Evolutionary conservation across 139 green algal genomes (phyloP), one percentile per base, ranked within the genome.

Genomic region (Chlorella sp.): DNA sequence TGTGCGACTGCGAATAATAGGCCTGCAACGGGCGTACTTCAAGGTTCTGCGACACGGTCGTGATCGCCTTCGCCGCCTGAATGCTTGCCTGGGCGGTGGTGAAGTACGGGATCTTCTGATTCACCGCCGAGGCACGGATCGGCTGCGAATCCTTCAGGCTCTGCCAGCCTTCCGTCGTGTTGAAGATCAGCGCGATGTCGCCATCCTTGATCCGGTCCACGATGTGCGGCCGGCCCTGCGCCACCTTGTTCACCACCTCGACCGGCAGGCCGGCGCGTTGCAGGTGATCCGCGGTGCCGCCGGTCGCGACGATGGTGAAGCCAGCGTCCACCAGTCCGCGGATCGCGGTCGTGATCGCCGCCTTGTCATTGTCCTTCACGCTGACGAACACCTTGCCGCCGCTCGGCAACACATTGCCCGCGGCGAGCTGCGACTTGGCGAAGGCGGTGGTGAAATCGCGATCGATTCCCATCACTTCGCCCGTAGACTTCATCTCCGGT

Each of bases 401-500:
- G 13, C 82, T 67, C n/a, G 94, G 95, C 86, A 99, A 92, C 83
- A 87, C 88, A 89, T 97, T 93, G n/a, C 96, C 96, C 36, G 97
- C 98, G 0, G 96, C 95, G 65, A 99, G 95, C 84, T 96, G 93
- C 23, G 98, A 97, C 94, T 99, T 99, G 78, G 97, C 96, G 76
- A 98, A 99, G 16, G 97, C 97, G 44, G 89, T 93, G 21, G 89
- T 87, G 78, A 99, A 99, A 41, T 92, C 90, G 32, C 76, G 86
- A 90, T 98, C 96, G 71, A 98, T 96, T 89, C 95, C 95, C 95
- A 98, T 98, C 74, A 81, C 74, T 55, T 81, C 74, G 26, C 97
- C 97, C 28, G 98, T 99, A 72, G 92, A 97, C 68, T 96, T 89
- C 98, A 99, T 99, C 91, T 99, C 98, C 1, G 97, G 98, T 21